Base-by-base conservation (phyloP, 1,284 basidiomycete species). In the Exobasidium cylindrosporum region DNA sequence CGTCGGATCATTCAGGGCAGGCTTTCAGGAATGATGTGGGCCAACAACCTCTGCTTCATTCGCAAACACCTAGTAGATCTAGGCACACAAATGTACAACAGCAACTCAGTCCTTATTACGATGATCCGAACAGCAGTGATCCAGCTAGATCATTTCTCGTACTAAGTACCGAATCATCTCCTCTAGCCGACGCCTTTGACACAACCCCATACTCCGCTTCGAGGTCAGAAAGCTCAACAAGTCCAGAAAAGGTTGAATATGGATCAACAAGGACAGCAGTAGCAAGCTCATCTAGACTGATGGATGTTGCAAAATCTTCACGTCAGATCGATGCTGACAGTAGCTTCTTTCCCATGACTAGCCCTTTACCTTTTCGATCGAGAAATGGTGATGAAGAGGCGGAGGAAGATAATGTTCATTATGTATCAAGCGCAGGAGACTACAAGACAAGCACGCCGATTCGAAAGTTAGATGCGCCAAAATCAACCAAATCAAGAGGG, bases 401-500 rank as follows among this genome's bases (percentile, higher is more conserved):
- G 26, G 26, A 13, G 4, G 47, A 50, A 23, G 47, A 28, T 21
- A 14, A 21, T 4, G 17, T 24, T 21, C 21, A 50, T 4, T 2
- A 24, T 21, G 21, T 13, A 24, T 24, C n/a, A 24, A 24, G 5
- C 21, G 26, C 26, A 4, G 47, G 26, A 13, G n/a, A 24, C 4
- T 45, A 45, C 43, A 45, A 45, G 17, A 23, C 43, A 45, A 45
- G 43, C 23, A 23, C 17, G 23, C 43, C 17, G 23, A 17, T 23
- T 45, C 17, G 43, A 14, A 45, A 45, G 17, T 14, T 17, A 45
- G 17, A 45, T 23, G 43, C 43, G 17, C n/a, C 26, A 24, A 28
- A 24, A 50, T 28, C 47, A 50, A 24, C 47, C 21, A 50, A 50
- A 24, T 50, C 47, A 24, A 21, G 47, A 21, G 47, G 47, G 26